Base-by-base conservation (phyloP, 2,329 filamentous ascomycete species). In the Microdochium paspali region DNA sequence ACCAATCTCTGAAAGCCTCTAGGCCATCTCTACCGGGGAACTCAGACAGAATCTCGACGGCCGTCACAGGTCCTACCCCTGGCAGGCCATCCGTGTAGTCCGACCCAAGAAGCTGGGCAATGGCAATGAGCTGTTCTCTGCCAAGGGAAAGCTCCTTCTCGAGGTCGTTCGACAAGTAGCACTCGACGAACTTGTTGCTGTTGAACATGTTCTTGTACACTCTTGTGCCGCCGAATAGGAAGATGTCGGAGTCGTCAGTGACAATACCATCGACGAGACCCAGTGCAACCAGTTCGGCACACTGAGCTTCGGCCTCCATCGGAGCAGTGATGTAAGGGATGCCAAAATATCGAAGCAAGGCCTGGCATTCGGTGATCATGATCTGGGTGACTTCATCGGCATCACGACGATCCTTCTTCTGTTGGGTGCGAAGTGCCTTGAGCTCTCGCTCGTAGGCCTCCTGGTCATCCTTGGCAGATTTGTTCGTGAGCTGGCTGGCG, bases 181-280 rank as follows among this genome's bases (percentile, higher is more conserved):
- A 97, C 68, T 98, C 93, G 39, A 98, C 93, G 57, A 89, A 95
- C 63, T 98, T 98, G 65, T 93, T 93, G 57, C 89, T 85, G 66
- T 96, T 98, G 74, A 98, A 98, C 90, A 98, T 95, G 71, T 98
- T 98, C 66, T 98, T 98, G 74, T 98, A 98, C 21, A 98, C 86
- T 18, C 91, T 78, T 0, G 90, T 98, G 31, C 93, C 94, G 18
- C 93, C 94, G 64, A 98, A 98, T 1, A 98, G 77, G 60, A 98
- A 98, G 1, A 85, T 94, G 70, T 98, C 93, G 2, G 87, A 94
- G 62, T 98, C 93, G 59, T 98, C 93, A 0, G 94, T 98, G 25
- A 98, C 90, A 51, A 98, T 95, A 12, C 94, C 93, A 62, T 98
- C 94, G 9, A 98, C 94, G 0, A 97, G 79, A 0, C 89, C 88